A percentile compares a stretch with the other conserved stretches of the same genome.
Evolutionary conservation across 257 asterid genomes (phyloP).

Genomic region (Lithospermum erythrorhizon): DNA sequence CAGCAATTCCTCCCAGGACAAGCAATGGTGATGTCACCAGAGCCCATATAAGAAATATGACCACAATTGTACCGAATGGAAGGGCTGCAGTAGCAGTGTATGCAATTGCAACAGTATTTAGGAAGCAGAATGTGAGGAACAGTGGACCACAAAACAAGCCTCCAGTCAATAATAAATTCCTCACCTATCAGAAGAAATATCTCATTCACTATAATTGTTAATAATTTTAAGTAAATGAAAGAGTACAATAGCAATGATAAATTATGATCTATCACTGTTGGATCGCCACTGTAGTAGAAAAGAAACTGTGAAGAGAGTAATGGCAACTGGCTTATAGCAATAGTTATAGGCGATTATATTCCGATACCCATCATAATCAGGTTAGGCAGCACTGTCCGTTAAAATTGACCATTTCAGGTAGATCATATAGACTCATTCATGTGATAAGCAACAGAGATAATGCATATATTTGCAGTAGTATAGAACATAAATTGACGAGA

Average conservation of each 20-base stretch:
- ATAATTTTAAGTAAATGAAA: neutral
- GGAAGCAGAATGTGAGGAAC: slow-evolving; percentile 31
- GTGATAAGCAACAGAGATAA: neutral
- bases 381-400: too few species aligned
- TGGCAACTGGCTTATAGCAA: neutral
- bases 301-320: too few species aligned
- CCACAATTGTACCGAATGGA: slow-evolving; percentile 43
- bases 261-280: neutral
- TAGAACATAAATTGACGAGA: neutral
- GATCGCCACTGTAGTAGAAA: neutral
- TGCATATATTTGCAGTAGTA: too few species aligned
- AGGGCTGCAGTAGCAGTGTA: slow-evolving; percentile 39
- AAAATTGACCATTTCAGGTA: too few species aligned
- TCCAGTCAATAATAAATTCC: slow-evolving; percentile 33
- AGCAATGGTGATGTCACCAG: slow-evolving; percentile 40
- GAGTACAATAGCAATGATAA: neutral
- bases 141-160: slow-evolving; percentile 36
- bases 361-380: neutral
- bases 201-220: neutral
- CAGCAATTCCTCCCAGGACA: slow-evolving; percentile 37
- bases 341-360: neutral
- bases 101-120: slow-evolving; percentile 36
- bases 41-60: slow-evolving; percentile 37
- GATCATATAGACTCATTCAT: neutral
- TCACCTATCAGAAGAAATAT: slow-evolving; percentile 20